Conservation (phyloP, 306 rosid species). For the Pueraria montana region DNA sequence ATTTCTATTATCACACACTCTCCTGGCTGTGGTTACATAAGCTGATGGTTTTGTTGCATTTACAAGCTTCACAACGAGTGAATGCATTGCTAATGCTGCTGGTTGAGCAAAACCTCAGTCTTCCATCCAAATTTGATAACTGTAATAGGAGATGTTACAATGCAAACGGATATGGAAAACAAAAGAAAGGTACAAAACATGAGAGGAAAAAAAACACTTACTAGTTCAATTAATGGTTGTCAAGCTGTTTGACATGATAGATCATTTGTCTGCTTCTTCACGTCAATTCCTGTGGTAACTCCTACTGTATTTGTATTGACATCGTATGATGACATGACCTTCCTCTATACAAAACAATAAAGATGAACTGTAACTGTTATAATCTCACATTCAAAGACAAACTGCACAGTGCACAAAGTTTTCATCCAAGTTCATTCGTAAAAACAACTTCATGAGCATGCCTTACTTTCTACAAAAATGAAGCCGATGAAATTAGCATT, state of each 20-base stretch:
- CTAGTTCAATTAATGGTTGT: conserved; percentile 45
- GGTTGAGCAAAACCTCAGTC: conserved; percentile 10
- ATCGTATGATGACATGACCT: conserved; percentile 59
- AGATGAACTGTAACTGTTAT: conserved; percentile 7
- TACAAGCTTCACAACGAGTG: conserved; percentile 26
- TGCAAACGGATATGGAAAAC: background rate
- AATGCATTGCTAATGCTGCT: background rate
- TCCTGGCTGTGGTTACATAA: conserved; percentile 19
- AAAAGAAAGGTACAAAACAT: background rate
- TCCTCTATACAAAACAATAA: conserved; percentile 55
- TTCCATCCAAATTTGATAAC: conserved; percentile 18
- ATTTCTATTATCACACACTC: conserved; percentile 9
- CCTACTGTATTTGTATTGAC: conserved; percentile 52
- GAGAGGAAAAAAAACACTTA: conserved; percentile 28
- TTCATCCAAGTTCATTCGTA: conserved; percentile 6
- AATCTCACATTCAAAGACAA: background rate
- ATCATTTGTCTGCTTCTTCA: conserved; percentile 45
- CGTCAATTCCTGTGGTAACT: conserved; percentile 49
- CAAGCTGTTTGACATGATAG: conserved; percentile 59
- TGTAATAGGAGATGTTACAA: conserved; percentile 10
- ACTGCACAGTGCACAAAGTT: background rate
- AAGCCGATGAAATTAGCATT: background rate
- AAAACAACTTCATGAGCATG: background rate
- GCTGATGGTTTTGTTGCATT: background rate
- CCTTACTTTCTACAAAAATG: background rate